Base-by-base conservation (phyloP, 2,329 filamentous ascomycete species). In the Ascosphaera pollenicola region DNA sequence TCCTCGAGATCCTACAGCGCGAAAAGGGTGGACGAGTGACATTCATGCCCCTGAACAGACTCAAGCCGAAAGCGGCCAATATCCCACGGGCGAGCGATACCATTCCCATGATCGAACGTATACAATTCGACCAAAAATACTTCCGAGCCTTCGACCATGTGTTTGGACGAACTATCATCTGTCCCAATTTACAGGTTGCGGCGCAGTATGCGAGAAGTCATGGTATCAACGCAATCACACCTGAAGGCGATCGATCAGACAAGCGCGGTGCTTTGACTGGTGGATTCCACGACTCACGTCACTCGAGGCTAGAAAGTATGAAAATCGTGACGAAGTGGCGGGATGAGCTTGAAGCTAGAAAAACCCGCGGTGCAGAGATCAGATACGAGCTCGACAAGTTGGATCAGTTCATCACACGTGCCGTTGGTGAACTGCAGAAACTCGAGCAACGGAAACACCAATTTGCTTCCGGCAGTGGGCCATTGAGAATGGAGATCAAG, bases 251-350 rank as follows among this genome's bases (percentile, higher is more conserved):
- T 57, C 82, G 82, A 24, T 85, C 84, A 1, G 91, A 94, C 60
- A 93, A 91, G 61, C 79, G 87, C 48, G 89, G 89, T 58, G 87
- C 85, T 11, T 73, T 98, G 63, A 94, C 84, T 37, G 89, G 89
- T 64, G 89, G 89, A 49, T 98, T 78, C 53, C 78, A 93, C 45
- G 89, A 98, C 52, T 73, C 79, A 8, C 72, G 79, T 26, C 78
- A 76, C 47, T 95, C 87, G 1, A 77, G 87, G 17, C 66, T 95
- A n/a, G 78, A 87, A 49, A 83, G 79, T 19, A 78, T 93, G 21
- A 76, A 77, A 43, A 68, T 73, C 3, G 72, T 87, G 24, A 73
- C 75, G 40, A 76, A 73, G 49, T 82, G 78, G 65, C 73, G 84
- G 28, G 68, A 75, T 38, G 75, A 82, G 50, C 78, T 73, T 46